Percentiles rank a stretch among this genome's conserved stretches.
Evolutionary conservation across 202 grass and related monocot genomes (phyloP).

Genomic region (Cymbopogon flexuosus): DNA sequence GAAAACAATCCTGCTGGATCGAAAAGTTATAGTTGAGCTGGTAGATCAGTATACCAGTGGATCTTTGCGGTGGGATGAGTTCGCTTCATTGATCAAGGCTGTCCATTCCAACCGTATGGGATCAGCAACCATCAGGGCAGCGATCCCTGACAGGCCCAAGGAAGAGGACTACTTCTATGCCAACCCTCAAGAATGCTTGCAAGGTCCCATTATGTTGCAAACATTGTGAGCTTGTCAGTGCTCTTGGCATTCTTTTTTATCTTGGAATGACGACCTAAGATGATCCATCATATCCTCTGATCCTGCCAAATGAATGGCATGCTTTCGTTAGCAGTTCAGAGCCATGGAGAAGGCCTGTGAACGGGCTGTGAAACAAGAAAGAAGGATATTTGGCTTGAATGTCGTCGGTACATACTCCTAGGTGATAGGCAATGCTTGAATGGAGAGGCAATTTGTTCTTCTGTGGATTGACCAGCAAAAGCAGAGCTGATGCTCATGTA

Average conservation of each 20-base stretch:
- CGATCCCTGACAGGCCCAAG: slow-evolving; percentile 76
- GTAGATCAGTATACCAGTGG: slow-evolving; percentile 66
- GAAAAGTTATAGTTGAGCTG: slow-evolving; percentile 68
- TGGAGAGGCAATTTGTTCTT: background rate
- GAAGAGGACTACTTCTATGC: slow-evolving; percentile 97
- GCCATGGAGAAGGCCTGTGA: background rate
- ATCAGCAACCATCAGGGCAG: slow-evolving; percentile 38
- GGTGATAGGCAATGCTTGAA: slow-evolving; percentile 11
- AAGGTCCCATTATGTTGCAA: slow-evolving; percentile 26
- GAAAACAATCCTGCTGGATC: slow-evolving; percentile 71
- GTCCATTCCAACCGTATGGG: slow-evolving; percentile 72
- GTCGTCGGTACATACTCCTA: slow-evolving; percentile 20
- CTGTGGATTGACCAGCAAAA: slow-evolving; percentile 8
- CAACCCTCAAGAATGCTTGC: slow-evolving; percentile 83
- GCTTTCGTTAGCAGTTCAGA: background rate
- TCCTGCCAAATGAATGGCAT: background rate
- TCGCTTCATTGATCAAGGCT: slow-evolving; percentile 55
- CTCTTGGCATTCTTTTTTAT: slow-evolving; percentile 2
- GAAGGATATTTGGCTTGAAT: background rate
- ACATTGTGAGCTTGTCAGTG: slow-evolving; percentile 24
- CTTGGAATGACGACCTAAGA: background rate
- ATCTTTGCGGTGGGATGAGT: slow-evolving; percentile 72
- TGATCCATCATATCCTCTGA: background rate
- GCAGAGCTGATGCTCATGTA: slow-evolving; percentile 30
- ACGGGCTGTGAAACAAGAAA: background rate